Percentiles rank a stretch among this genome's conserved stretches.
Conservation (phyloP, 2,329 filamentous ascomycete genomes). For the Ophiosphaerella narmari region DNA sequence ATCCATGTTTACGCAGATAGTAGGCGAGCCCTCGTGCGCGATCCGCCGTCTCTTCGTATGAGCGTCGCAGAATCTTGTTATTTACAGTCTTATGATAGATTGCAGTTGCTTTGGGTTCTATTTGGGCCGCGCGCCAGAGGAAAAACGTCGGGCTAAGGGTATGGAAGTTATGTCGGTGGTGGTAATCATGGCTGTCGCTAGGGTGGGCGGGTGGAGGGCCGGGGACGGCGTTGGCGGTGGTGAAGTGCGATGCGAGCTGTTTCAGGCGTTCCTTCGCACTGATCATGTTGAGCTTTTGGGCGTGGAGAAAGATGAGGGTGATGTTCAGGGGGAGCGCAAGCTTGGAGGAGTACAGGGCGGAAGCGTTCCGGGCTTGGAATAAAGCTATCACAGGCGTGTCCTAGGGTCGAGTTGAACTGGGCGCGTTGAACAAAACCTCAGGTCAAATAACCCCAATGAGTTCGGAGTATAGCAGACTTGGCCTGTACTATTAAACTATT, state of each 20-base stretch:
- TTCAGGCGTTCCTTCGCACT: constrained; percentile 36
- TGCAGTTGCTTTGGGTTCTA: constrained; percentile 80
- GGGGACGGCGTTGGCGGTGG: constrained; percentile 34
- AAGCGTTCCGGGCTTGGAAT: constrained; percentile 5
- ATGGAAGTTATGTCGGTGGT: constrained; percentile 66
- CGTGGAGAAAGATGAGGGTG: background rate
- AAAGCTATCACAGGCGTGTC: too few species aligned
- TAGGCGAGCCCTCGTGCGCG: constrained; percentile 87
- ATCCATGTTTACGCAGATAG: constrained; percentile 75
- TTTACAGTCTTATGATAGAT: constrained; percentile 86
- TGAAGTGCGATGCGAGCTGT: constrained; percentile 46
- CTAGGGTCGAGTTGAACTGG: too few species aligned
- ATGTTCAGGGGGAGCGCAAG: background rate
- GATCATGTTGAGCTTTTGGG: constrained; percentile 2
- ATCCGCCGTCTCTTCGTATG: constrained; percentile 81
- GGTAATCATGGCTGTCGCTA: constrained; percentile 44
- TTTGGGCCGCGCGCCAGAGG: constrained; percentile 79
- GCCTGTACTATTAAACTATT: too few species aligned
- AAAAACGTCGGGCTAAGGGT: constrained; percentile 87
- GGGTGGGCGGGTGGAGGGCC: constrained; percentile 44
- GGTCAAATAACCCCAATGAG: too few species aligned
- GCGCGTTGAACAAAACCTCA: too few species aligned
- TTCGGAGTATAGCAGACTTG: too few species aligned
- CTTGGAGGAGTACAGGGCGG: background rate
- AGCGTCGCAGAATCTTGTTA: constrained; percentile 71